These are phyloP conservation scores for Phellopilus nigrolimitatus DNA, from an alignment of 1,284 basidiomycete genomes.

Conservation along the genomic window DNA sequence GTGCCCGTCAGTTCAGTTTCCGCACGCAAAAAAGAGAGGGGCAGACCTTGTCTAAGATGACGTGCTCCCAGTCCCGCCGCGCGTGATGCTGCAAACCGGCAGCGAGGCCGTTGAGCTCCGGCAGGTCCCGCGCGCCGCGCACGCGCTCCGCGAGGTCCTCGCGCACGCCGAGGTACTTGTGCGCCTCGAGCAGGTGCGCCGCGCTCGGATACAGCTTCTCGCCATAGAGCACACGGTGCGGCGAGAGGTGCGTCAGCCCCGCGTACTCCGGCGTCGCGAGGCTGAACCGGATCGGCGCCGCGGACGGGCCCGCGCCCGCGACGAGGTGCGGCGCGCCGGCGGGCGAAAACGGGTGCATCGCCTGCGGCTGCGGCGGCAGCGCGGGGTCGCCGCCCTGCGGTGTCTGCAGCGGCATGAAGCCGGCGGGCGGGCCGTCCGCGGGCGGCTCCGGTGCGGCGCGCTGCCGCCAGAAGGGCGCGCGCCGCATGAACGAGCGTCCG, in stretches of 20 bases:
- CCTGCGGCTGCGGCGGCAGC: not conserved
- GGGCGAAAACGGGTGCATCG: conserved; percentile 3
- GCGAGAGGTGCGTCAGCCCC: conserved; percentile 55
- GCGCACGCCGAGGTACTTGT: conserved; percentile 50
- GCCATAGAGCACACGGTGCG: conserved; percentile 47
- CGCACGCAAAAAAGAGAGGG: not conserved
- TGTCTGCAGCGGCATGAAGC: conserved; percentile 6
- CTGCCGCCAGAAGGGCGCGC: conserved; percentile 1
- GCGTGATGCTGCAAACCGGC: conserved; percentile 34
- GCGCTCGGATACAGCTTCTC: conserved; percentile 55
- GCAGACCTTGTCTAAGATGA: conserved; percentile 46
- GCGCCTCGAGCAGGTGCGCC: conserved; percentile 60
- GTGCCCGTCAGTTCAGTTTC: not conserved
- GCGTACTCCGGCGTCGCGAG: conserved; percentile 30
- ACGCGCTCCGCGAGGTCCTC: conserved; percentile 52
- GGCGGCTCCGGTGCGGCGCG: not conserved
- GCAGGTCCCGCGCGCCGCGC: conserved; percentile 37
- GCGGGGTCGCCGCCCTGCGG: not conserved
- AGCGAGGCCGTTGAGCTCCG: conserved; percentile 48
- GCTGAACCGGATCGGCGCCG: conserved; percentile 30
- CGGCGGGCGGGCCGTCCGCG: conserved; percentile 4
- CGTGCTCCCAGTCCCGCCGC: conserved; percentile 48
- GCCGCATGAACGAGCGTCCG: conserved; percentile 4
- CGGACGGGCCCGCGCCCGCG: not conserved
- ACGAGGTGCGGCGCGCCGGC: not conserved